Evolutionary conservation across 306 rosid species (phyloP).

Genomic region (Trifolium repens): DNA sequence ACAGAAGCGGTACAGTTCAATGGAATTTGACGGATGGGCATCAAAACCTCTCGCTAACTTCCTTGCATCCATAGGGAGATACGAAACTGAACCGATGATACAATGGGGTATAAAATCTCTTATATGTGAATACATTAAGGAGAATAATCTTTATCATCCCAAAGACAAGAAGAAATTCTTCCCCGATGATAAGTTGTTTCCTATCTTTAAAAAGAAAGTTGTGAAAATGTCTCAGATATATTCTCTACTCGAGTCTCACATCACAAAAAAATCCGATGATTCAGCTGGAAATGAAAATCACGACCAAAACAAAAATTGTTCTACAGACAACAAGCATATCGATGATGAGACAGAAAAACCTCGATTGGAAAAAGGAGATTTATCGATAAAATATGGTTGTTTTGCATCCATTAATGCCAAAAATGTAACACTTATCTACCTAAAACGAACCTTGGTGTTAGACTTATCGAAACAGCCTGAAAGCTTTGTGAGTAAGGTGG

Average conservation of each 20-base stretch:
- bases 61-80: constrained; percentile 64
- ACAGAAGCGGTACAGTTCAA: constrained; percentile 40
- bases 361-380: constrained; percentile 36
- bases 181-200: constrained; percentile 58
- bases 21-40: constrained; percentile 57
- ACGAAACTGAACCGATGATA: constrained; percentile 47
- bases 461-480: constrained; percentile 55
- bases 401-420: constrained; percentile 53
- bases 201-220: constrained; percentile 56
- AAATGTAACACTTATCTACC: constrained; percentile 57
- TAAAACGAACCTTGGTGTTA: constrained; percentile 61
- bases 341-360: constrained; percentile 31
- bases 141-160: constrained; percentile 58
- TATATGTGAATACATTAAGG: constrained; percentile 57
- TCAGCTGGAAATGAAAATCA: constrained; percentile 26
- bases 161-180: constrained; percentile 47
- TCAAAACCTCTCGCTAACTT: constrained; percentile 68
- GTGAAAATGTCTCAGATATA: constrained; percentile 39
- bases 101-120: constrained; percentile 45
- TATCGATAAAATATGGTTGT: constrained; percentile 13
- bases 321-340: constrained; percentile 32
- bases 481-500: constrained; percentile 51
- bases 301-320: constrained; percentile 22
- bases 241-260: constrained; percentile 53
- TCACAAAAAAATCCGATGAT: constrained; percentile 38